Evolutionary conservation across 768 basidiomycete genomes (phyloP).

Genomic region (Suillus ampliporus): DNA sequence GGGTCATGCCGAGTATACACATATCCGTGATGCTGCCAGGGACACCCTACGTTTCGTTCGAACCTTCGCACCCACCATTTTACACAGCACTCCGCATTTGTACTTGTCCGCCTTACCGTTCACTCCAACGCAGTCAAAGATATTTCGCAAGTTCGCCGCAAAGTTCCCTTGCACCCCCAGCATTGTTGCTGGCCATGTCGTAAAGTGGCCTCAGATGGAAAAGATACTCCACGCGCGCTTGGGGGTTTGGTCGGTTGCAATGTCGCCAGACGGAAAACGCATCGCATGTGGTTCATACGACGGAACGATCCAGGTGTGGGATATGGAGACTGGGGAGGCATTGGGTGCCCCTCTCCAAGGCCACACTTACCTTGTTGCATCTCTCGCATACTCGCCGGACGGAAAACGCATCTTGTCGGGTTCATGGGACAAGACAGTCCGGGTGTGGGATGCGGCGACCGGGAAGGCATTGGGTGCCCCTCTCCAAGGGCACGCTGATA

Average conservation of each 20-base stretch:
- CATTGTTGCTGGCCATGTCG: background rate
- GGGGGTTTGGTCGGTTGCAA: background rate
- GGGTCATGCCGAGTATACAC: conserved; percentile 5
- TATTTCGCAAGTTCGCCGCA: conserved; percentile 20
- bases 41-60: conserved; percentile 20
- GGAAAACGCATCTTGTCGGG: conserved; percentile 17
- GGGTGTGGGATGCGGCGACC: conserved; percentile 14
- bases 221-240: background rate
- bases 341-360: conserved; percentile 1
- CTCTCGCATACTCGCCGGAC: conserved; percentile 8
- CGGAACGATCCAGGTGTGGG: conserved; percentile 10
- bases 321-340: conserved; percentile 3
- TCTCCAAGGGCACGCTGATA: background rate
- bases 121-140: conserved; percentile 27
- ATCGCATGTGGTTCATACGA: conserved; percentile 16
- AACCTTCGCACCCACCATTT: conserved; percentile 17
- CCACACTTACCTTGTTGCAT: background rate
- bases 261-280: background rate
- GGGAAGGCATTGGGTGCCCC: background rate
- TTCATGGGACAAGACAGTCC: conserved; percentile 17
- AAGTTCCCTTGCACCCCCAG: background rate
- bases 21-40: background rate
- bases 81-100: conserved; percentile 28
- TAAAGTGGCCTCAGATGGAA: conserved; percentile 6
- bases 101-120: conserved; percentile 33